Conservation (phyloP, 192 early-diverging fungal species). For the Coemansia biformis region DNA sequence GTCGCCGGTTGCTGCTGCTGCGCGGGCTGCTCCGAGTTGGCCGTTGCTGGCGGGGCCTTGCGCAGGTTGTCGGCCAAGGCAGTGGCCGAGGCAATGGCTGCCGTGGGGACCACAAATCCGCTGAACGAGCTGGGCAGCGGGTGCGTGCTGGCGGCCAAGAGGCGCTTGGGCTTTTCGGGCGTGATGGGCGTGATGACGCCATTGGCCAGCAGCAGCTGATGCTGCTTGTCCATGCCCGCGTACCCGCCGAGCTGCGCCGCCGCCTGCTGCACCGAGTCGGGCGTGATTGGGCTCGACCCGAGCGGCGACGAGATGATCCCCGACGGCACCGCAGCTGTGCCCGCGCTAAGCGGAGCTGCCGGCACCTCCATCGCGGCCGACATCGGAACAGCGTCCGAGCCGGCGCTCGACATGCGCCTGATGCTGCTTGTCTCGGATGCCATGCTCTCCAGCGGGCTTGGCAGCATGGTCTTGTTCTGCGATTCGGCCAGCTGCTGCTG, state of each 20-base stretch:
- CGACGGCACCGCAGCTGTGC: conserved; percentile 7
- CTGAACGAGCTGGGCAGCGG: no score
- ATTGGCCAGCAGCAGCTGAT: conserved; percentile 26
- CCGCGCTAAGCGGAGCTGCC: no score
- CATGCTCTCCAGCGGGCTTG: no score
- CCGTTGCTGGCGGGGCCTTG: no score
- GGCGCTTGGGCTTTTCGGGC: conserved; percentile 23
- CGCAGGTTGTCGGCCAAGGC: no score
- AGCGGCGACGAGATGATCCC: conserved; percentile 15
- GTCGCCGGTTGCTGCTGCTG: conserved; percentile 1
- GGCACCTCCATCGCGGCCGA: no score
- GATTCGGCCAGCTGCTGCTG: background rate
- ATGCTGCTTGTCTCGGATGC: no score
- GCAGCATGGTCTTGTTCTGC: background rate
- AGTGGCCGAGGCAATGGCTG: background rate
- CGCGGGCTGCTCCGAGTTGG: background rate
- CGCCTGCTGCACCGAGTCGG: no score
- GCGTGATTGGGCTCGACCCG: conserved; percentile 28
- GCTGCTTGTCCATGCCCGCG: conserved; percentile 27
- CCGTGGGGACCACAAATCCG: background rate
- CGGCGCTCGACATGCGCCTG: no score
- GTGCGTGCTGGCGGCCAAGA: conserved; percentile 21
- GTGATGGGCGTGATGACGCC: conserved; percentile 36
- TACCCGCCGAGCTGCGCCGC: no score
- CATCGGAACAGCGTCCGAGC: no score